phyloP scores from a whole-genome alignment of 2,329 filamentous ascomycete species.

The Dactylonectria estremocensis region DNA sequence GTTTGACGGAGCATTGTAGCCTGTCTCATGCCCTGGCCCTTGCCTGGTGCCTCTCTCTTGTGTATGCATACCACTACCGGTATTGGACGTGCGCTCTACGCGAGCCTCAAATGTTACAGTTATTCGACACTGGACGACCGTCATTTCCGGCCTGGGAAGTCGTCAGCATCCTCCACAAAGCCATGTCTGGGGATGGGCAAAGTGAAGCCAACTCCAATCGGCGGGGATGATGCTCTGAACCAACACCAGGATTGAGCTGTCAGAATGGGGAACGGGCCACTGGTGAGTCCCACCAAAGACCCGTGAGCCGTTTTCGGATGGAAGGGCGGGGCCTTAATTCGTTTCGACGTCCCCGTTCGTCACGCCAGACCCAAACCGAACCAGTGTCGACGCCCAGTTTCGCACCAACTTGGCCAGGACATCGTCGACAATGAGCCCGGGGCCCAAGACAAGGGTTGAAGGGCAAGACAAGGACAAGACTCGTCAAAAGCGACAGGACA shows the following conservation, averaged over 20 bases:
- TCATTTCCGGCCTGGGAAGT: not conserved
- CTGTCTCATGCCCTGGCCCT: constrained; percentile 22
- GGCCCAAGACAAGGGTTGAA: not conserved
- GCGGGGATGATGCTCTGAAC: not conserved
- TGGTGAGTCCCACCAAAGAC: constrained; percentile 7
- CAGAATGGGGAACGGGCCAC: constrained; percentile 18
- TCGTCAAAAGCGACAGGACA: not conserved
- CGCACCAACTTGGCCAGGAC: constrained; percentile 7
- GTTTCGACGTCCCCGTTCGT: constrained; percentile 33
- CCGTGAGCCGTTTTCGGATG: constrained; percentile 35
- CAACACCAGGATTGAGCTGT: constrained; percentile 22
- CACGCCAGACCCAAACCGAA: constrained; percentile 23
- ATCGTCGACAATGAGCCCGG: constrained; percentile 19
- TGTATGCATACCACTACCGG: not conserved
- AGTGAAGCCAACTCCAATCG: not conserved
- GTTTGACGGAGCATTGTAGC: constrained; percentile 20
- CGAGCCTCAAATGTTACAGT: constrained; percentile 6
- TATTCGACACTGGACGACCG: not conserved
- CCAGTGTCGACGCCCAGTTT: constrained; percentile 21
- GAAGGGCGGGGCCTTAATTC: constrained; percentile 34
- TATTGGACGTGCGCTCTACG: not conserved
- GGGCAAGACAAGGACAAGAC: not conserved
- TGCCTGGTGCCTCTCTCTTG: constrained; percentile 8
- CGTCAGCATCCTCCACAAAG: not conserved
- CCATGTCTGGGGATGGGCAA: not conserved